A percentile compares a stretch with the other conserved stretches of the same genome.
These are phyloP conservation scores for Ascochyta viciae-villosae DNA, from an alignment of 2,329 filamentous ascomycete genomes.

Conservation along the genomic window DNA sequence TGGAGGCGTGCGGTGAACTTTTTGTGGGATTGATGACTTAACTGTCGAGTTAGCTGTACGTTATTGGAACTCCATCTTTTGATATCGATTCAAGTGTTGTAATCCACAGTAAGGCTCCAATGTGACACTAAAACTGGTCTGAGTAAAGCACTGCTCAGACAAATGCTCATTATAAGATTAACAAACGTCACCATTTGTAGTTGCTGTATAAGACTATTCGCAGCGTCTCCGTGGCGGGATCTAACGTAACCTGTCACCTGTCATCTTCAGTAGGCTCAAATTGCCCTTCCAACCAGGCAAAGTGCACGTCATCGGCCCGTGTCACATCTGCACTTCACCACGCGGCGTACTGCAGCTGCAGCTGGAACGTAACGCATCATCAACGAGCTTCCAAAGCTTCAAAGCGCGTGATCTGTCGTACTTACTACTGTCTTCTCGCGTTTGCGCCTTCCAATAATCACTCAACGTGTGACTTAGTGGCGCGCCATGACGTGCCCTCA, in stretches of 20 bases:
- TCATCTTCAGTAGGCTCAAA: not conserved
- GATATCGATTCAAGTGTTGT: not conserved
- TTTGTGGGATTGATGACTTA: conserved; percentile 26
- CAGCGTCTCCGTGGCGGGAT: too few relatives aligned
- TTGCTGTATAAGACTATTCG: too few relatives aligned
- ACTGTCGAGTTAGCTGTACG: not conserved
- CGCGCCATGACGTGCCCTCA: conserved; percentile 10
- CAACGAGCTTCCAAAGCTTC: not conserved
- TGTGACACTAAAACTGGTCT: not conserved
- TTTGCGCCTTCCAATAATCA: not conserved
- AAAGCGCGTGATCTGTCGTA: conserved; percentile 1
- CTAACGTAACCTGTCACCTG: not conserved
- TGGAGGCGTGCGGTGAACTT: conserved; percentile 23
- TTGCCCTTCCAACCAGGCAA: not conserved
- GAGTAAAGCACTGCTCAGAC: too few relatives aligned
- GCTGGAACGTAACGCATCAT: not conserved
- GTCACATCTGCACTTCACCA: not conserved
- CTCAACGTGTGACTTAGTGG: not conserved
- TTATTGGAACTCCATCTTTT: not conserved
- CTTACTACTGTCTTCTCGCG: not conserved
- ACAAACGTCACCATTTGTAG: too few relatives aligned
- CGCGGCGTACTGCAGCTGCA: not conserved
- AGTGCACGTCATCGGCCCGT: conserved; percentile 3
- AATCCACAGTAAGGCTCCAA: not conserved
- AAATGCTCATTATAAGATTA: too few relatives aligned